Evolutionary conservation across 148 eudicot species (phyloP).

Genomic region (Camellia granthamiana): DNA sequence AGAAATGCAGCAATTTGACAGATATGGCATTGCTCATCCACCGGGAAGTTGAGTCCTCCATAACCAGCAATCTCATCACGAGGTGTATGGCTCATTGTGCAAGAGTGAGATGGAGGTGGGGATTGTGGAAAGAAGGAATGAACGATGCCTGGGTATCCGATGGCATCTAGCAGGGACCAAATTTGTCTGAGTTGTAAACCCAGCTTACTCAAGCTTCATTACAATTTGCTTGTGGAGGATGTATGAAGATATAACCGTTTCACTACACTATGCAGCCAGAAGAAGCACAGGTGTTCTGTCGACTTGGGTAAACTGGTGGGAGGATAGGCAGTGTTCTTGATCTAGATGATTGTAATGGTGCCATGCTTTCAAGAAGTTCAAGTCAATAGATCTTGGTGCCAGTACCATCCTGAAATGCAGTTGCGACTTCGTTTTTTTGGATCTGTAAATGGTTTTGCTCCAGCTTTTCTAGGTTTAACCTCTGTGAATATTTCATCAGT

Average conservation of each 20-base stretch:
- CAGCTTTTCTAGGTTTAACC: background rate
- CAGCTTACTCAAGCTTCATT: background rate
- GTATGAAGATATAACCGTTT: background rate
- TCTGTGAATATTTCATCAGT: background rate
- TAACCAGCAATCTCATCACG: constrained; percentile 32
- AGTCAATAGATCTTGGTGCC: too few relatives aligned
- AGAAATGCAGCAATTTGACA: constrained; percentile 33
- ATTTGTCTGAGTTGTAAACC: background rate
- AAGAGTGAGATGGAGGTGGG: constrained; percentile 60
- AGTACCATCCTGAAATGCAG: too few relatives aligned
- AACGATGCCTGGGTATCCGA: constrained; percentile 50
- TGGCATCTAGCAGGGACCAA: constrained; percentile 2
- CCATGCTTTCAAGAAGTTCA: too few relatives aligned
- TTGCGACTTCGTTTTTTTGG: background rate
- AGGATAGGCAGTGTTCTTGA: background rate
- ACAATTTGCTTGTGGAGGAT: background rate
- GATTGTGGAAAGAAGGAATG: constrained; percentile 57
- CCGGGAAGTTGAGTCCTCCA: constrained; percentile 38
- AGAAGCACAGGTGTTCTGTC: background rate
- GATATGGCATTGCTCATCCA: constrained; percentile 43
- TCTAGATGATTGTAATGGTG: too few relatives aligned
- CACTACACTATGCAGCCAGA: background rate
- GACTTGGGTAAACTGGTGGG: background rate
- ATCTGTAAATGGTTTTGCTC: background rate
- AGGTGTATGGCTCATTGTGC: constrained; percentile 36